Conservation (phyloP, 495 filamentous ascomycete genomes). For the Penicillium crystallinum region DNA sequence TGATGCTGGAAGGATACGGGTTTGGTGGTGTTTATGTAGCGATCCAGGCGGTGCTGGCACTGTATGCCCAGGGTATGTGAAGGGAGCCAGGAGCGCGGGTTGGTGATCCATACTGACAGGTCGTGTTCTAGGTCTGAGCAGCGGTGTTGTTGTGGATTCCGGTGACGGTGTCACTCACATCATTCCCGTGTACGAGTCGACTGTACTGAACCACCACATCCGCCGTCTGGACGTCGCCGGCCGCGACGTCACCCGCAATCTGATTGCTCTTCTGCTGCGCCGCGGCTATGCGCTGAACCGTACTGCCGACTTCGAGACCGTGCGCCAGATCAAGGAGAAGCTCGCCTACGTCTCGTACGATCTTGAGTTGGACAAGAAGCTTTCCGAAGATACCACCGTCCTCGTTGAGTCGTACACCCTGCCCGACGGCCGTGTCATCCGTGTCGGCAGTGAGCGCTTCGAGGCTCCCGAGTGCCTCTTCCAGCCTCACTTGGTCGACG, state of each 20-base stretch:
- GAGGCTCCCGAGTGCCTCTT: conserved; percentile 98
- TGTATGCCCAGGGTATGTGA: conserved; percentile 85
- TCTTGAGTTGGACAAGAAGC: conserved; percentile 87
- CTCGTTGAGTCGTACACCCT: conserved; percentile 96
- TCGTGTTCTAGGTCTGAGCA: conserved; percentile 66
- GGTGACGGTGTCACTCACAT: conserved; percentile 98
- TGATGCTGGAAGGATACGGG: conserved; percentile 96
- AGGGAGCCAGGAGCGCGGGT: neutral
- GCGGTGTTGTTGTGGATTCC: conserved; percentile 95
- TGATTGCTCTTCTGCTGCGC: conserved; percentile 91
- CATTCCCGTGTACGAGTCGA: conserved; percentile 95
- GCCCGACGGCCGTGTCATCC: conserved; percentile 91
- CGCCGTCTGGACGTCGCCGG: conserved; percentile 90
- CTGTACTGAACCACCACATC: conserved; percentile 95
- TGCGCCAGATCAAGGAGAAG: conserved; percentile 99
- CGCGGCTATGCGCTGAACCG: conserved; percentile 96
- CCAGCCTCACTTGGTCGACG: conserved; percentile 97
- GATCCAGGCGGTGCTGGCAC: conserved; percentile 93
- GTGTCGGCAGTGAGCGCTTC: conserved; percentile 93
- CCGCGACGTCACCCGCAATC: conserved; percentile 92
- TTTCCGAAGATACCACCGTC: conserved; percentile 96
- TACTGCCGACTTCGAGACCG: conserved; percentile 98
- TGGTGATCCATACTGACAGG: conserved; percentile 7
- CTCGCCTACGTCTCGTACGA: conserved; percentile 99
- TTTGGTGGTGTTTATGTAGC: conserved; percentile 98